A percentile compares a stretch with the other conserved stretches of the same genome.
Evolutionary conservation across 257 asterid genomes (phyloP).

Genomic region (Lycium ferocissimum): DNA sequence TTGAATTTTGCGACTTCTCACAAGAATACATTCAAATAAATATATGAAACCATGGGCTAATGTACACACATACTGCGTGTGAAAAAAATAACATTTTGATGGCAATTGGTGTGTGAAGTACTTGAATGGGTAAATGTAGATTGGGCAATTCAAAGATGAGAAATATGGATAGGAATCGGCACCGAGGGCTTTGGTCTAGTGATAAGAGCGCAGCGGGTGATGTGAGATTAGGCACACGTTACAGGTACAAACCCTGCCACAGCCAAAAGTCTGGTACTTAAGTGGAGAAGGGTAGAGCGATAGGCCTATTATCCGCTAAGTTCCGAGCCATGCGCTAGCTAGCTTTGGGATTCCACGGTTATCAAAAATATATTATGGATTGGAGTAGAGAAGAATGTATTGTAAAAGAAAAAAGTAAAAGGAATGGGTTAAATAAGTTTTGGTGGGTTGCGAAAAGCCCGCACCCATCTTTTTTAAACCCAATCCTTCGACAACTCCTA

Average conservation of each 20-base stretch:
- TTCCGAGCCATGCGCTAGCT: not conserved
- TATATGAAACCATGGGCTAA: not conserved
- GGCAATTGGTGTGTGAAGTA: not conserved
- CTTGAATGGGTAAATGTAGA: not conserved
- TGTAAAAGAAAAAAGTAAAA: not conserved
- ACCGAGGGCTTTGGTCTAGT: not conserved
- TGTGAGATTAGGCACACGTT: not conserved
- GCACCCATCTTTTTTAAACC: not conserved
- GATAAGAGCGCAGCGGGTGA: not conserved
- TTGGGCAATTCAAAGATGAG: not conserved
- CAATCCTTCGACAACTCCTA: not conserved
- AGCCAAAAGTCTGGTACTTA: not conserved
- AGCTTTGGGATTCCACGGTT: not conserved
- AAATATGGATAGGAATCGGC: not conserved
- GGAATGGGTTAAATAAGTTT: not conserved
- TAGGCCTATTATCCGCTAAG: not conserved
- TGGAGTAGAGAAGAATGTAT: not conserved
- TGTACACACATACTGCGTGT: not conserved
- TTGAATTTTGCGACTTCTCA: not conserved
- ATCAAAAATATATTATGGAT: not conserved
- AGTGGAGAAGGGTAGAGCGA: conserved; percentile 7
- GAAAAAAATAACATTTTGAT: not conserved
- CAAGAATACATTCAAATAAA: not conserved
- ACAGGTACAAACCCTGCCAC: not conserved
- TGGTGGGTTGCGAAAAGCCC: not conserved